Evolutionary conservation across 306 rosid species (phyloP), one percentile per base, ranked within the genome.

Genomic region (Arachis hypogaea): DNA sequence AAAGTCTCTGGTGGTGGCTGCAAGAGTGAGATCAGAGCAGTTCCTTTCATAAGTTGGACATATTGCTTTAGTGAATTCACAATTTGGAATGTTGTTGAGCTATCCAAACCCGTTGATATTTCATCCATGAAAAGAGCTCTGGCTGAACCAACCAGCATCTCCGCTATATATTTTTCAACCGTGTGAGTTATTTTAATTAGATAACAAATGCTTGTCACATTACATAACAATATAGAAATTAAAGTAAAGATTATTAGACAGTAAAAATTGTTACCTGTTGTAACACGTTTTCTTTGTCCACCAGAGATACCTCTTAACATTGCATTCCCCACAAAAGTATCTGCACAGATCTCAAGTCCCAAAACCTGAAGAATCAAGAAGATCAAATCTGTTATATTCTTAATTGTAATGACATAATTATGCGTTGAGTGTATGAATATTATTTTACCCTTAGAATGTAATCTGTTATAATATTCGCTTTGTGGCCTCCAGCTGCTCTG

Each of bases 1-100:
- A 77, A 86, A 33, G 88, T 84, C 80, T 86, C 91, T 0, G 91
- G 91, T 30, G 91, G 76, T 67, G 91, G 91, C 59, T 86, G 91
- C 22, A 86, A 66, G 44, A 86, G 83, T 43, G 91, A 86, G 65
- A 86, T 65, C 5, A 82, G 63, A 8, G 85, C 80, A 4, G 91
- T 86, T 45, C 88, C 88, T 3, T 84, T 69, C 61, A 84, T 73
- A 72, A 73, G 14, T 50, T 80, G 83, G 63, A 86, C 52, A 54
- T 12, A 76, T 9, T 84, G 88, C 71, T 71, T 84, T 36, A 87
- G 42, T 29, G 85, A 84, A 16, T 82, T 84, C 73, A 87, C 86
- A 58, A 87, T 58, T 55, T 87, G 88, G 65, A 70, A 77, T 14
- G 91, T 84, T 28, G 91, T 87, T 11, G 86, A 87, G 56, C 86